Percentiles rank a stretch among this genome's conserved stretches.
These are phyloP conservation scores for Candida parachauliodes DNA, from an alignment of 805 yeast genomes.

Conservation along the genomic window DNA sequence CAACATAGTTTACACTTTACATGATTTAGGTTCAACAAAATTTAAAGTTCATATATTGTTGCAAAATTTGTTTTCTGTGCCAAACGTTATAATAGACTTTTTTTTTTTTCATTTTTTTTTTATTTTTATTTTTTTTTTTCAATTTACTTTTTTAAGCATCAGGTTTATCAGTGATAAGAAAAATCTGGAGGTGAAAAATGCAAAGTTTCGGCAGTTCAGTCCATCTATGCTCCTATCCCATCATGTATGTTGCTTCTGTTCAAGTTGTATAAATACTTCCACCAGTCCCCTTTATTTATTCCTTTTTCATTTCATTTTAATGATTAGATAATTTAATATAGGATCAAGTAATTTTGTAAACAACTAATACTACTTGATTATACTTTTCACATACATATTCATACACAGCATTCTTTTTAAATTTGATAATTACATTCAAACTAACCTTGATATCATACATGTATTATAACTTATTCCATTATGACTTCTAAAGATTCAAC, in stretches of 20 bases:
- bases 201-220: too few species aligned
- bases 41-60: too few species aligned
- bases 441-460: background rate
- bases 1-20: too few species aligned
- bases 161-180: background rate
- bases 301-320: background rate
- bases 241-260: too few species aligned
- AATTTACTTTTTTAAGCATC: background rate
- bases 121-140: slow-evolving; percentile 1
- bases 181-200: too few species aligned
- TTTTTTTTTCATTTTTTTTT: background rate
- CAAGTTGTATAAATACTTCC: slow-evolving; percentile 1
- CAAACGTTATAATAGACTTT: too few species aligned
- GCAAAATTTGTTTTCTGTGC: too few species aligned
- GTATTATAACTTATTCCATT: background rate
- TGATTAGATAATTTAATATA: background rate
- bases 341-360: background rate
- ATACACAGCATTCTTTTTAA: background rate
- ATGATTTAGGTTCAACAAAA: too few species aligned
- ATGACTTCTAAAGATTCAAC: background rate
- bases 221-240: background rate
- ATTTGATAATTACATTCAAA: too few species aligned
- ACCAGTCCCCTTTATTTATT: background rate
- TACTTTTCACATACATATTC: slow-evolving; percentile 1
- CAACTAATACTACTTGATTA: background rate